Base-by-base conservation (phyloP, 805 yeast genomes). In the Clavispora santaluciae region DNA sequence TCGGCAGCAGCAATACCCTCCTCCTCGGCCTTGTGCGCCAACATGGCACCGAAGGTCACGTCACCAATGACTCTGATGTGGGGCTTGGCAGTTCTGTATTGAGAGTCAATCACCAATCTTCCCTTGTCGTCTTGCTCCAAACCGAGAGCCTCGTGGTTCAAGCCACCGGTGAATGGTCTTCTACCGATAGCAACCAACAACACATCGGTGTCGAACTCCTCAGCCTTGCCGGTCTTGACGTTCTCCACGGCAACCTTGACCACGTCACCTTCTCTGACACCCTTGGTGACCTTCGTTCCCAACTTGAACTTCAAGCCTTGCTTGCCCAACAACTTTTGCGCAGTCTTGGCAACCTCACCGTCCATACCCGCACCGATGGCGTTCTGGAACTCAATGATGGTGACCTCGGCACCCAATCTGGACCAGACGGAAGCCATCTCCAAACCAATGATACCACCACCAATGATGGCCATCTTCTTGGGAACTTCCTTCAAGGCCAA, bases 11-110 rank as follows among this genome's bases (percentile, higher is more conserved):
- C 99, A 55, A 93, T 83, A 70, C 96, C 99, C 76, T 93, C 99
- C 68, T 93, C 99, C 76, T 93, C 99, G 49, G 99, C 99, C 78
- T 93, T 93, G 79, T 93, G 99, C 51, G 99, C 99, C 71, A 93
- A 79, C 99, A 93, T 93, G 57, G 95, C 91, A 56, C 99, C 99
- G 58, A 87, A 93, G 31, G 99, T 93, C 42, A 83, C 97, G 63
- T 93, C 99, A 68, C 99, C 99, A 68, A 93, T 87, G 59, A 89
- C 95, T 70, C 95, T 86, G 64, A 93, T 90, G 71, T 93, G 95
- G 41, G 90, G 84, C 69, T 75, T 79, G 69, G 87, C 90, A 52
- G 98, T 85, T 72, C 87, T 84, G 79, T 79, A 93, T 75, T 91
- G 88, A 45, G 84, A 81, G 68, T 93, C 97, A 59, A 95, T 91